These are phyloP conservation scores for Tolypocladium tundrense DNA, from an alignment of 2,329 filamentous ascomycete species.

Conservation along the genomic window DNA sequence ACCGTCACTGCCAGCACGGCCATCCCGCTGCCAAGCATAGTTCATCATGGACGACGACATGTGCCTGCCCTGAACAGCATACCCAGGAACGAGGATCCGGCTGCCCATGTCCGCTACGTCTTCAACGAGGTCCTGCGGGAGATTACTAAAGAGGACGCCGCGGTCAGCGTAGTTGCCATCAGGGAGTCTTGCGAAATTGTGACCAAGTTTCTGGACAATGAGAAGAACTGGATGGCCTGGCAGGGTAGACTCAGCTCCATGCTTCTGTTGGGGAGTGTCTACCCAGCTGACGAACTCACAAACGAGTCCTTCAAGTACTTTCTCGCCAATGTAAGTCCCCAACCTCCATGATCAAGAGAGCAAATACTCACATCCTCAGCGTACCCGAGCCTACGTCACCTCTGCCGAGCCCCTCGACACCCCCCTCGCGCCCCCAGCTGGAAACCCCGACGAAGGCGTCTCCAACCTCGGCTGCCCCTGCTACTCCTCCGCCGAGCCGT, in stretches of 20 bases:
- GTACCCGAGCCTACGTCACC: conserved; percentile 50
- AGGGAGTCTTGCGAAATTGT: conserved; percentile 54
- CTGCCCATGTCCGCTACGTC: conserved; percentile 55
- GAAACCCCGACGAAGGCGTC: conserved; percentile 32
- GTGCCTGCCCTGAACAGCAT: conserved; percentile 50
- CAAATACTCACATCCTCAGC: conserved; percentile 25
- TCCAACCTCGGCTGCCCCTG: conserved; percentile 51
- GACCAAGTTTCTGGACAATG: conserved; percentile 45
- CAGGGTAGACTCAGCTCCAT: conserved; percentile 34
- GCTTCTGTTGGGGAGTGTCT: conserved; percentile 38
- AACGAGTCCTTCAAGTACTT: conserved; percentile 37
- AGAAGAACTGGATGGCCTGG: conserved; percentile 39
- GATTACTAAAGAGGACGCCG: conserved; percentile 36
- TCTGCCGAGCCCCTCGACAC: conserved; percentile 40
- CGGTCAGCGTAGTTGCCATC: conserved; percentile 61
- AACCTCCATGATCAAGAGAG: conserved; percentile 6
- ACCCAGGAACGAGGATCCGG: conserved; percentile 42
- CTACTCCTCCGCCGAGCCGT: conserved; percentile 55
- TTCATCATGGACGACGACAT: conserved; percentile 44
- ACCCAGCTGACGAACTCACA: conserved; percentile 25
- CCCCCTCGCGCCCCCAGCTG: conserved; percentile 41
- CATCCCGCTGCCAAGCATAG: conserved; percentile 52
- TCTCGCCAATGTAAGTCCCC: conserved; percentile 34
- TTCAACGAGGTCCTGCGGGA: conserved; percentile 52
- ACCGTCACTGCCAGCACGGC: conserved; percentile 45